phyloP scores from a whole-genome alignment of 805 yeast genomes.

The Metschnikowia noctiluminum region DNA sequence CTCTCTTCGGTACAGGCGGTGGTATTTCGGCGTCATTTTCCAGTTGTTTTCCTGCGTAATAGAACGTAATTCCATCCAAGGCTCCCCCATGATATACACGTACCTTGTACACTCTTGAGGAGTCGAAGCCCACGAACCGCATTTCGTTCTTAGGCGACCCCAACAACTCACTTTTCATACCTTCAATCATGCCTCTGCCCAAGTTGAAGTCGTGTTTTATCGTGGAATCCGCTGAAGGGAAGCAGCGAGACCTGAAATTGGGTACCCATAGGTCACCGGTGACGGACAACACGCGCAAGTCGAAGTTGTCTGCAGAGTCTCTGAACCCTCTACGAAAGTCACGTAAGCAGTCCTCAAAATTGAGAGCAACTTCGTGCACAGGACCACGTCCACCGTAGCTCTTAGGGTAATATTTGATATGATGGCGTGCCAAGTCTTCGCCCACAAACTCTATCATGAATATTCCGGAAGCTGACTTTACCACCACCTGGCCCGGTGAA shows the following conservation, averaged over 20 bases:
- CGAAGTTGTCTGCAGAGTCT: conserved; percentile 33
- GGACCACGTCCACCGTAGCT: conserved; percentile 60
- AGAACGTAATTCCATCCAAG: conserved; percentile 74
- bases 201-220: conserved; percentile 40
- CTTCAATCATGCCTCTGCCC: conserved; percentile 36
- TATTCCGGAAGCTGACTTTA: conserved; percentile 62
- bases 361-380: conserved; percentile 47
- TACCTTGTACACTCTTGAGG: conserved; percentile 44
- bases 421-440: conserved; percentile 54
- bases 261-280: conserved; percentile 61
- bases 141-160: conserved; percentile 25
- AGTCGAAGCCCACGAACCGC: conserved; percentile 26
- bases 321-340: conserved; percentile 26
- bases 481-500: conserved; percentile 24
- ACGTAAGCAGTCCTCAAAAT: conserved; percentile 39
- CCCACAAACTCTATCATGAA: conserved; percentile 69
- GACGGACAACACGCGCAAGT: conserved; percentile 52
- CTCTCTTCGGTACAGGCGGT: conserved; percentile 49
- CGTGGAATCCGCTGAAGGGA: conserved; percentile 17
- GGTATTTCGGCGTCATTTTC: conserved; percentile 5
- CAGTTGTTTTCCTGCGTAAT: conserved; percentile 10
- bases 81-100: conserved; percentile 74
- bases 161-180: conserved; percentile 35
- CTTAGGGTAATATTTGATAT: conserved; percentile 57
- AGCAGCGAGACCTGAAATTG: conserved; percentile 38